A percentile compares a stretch with the other conserved stretches of the same genome.
Conservation (phyloP, 345 rosid species). For the Viola odorata region DNA sequence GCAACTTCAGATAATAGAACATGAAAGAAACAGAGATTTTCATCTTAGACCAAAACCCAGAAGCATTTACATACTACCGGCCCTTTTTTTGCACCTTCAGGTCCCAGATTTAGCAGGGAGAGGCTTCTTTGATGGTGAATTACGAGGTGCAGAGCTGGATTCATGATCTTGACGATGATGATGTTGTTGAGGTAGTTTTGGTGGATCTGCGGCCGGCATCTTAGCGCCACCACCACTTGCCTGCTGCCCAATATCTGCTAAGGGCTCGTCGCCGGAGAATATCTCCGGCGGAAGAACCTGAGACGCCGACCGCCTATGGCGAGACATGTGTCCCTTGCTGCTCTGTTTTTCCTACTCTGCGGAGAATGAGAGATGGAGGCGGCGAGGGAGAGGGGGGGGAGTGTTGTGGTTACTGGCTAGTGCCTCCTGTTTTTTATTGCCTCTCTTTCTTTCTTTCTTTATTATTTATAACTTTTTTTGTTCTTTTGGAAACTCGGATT, state of each 20-base stretch:
- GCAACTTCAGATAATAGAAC: too few relatives aligned
- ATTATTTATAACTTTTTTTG: neutral
- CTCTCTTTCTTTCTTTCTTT: neutral
- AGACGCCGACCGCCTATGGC: constrained; percentile 40
- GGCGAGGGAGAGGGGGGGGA: neutral
- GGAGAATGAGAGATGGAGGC: neutral
- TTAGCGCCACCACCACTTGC: neutral
- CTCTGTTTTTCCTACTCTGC: neutral
- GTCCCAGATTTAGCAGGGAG: neutral
- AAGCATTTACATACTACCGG: too few relatives aligned
- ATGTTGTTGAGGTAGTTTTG: neutral
- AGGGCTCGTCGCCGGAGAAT: constrained; percentile 15
- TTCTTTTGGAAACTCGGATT: neutral
- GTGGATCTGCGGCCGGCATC: neutral
- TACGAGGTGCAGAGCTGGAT: neutral
- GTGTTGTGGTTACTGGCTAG: too few relatives aligned
- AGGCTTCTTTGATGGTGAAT: neutral
- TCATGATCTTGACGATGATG: neutral
- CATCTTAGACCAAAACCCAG: too few relatives aligned
- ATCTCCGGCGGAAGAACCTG: constrained; percentile 34
- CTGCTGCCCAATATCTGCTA: neutral
- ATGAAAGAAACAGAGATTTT: too few relatives aligned
- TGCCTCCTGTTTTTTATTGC: neutral
- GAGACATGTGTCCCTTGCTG: constrained; percentile 30
- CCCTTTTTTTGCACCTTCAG: neutral